Percentiles rank a stretch among this genome's conserved stretches.
Evolutionary conservation across 768 basidiomycete species (phyloP).

Genomic region (Symmetrospora coprosmae): DNA sequence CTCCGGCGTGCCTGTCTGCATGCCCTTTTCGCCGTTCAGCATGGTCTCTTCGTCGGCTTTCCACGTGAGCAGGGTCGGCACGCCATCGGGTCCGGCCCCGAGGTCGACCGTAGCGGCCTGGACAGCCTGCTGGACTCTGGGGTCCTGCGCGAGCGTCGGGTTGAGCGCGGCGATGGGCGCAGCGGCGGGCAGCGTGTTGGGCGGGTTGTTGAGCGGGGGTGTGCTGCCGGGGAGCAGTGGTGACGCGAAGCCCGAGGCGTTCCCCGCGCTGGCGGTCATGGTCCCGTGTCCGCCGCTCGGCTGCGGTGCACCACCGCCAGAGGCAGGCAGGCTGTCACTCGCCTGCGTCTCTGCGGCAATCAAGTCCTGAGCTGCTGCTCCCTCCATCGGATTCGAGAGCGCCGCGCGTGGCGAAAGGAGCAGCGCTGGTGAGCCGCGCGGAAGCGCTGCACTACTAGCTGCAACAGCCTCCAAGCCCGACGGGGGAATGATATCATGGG

Average conservation of each 20-base stretch:
- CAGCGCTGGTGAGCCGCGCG: too few species aligned
- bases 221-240: conserved; percentile 5
- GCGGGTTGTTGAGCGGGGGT: conserved; percentile 6
- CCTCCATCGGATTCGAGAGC: too few species aligned
- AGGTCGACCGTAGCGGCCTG: conserved; percentile 32
- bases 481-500: neutral
- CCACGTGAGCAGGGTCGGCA: conserved; percentile 33
- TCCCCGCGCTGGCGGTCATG: neutral
- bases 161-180: conserved; percentile 19
- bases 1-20: conserved; percentile 19
- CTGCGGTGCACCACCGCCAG: too few species aligned
- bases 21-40: neutral
- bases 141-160: neutral
- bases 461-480: neutral
- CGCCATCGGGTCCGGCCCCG: conserved; percentile 29
- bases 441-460: neutral
- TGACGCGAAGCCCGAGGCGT: neutral
- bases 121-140: conserved; percentile 19
- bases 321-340: too few species aligned
- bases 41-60: conserved; percentile 12
- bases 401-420: too few species aligned
- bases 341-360: too few species aligned
- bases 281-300: neutral
- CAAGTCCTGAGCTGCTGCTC: too few species aligned
- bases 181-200: conserved; percentile 23